Base-by-base conservation (phyloP, 768 basidiomycete species). In the Lactifluus piperatus region DNA sequence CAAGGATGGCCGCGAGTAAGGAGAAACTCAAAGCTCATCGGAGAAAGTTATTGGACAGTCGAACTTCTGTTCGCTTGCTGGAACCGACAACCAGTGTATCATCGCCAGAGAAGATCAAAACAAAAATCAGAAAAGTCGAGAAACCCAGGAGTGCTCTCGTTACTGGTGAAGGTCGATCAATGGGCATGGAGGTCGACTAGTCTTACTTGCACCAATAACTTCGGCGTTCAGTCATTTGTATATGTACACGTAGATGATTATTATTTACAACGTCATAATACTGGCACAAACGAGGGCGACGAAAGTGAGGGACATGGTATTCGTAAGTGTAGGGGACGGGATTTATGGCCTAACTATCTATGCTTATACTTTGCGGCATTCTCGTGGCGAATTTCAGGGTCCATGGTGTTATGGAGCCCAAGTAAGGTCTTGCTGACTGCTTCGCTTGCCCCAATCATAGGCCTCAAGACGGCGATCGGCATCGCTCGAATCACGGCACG, bases 391-490 rank as follows among this genome's bases (percentile, higher is more conserved):
- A 88, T 77, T 58, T 85, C 81, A 10, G 95, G 94, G 71, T 98
- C 94, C 66, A 99, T 74, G 47, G 91, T 82, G 70, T 98, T 98
- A 66, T 94, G 88, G 39, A 99, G 77, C 8, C 97, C 97, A 55
- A 97, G 79, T 37, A 98, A 74, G 0, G 95, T 94, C 76, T 98
- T 94, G 74, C 92, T 88, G 60, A 98, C 88, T 3, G 97, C 97
- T 72, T 97, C 95, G 51, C 87, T 92, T 4, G 94, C 94, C 4
- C 97, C 97, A 57, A 98, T 99, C 92, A 97, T 95, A 2, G 97
- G 94, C 67, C 91, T 94, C 65, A 99, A 74, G 11, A 99, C 94
- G 0, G 97, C 97, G 58, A 98, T 94, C 6, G 97, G 97, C 11
- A 98, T 93, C 29, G 97, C 97, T 27, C 97, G 85, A 60, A 98